phyloP scores from a whole-genome alignment of 768 basidiomycete species.

The Asterophora parasitica region DNA sequence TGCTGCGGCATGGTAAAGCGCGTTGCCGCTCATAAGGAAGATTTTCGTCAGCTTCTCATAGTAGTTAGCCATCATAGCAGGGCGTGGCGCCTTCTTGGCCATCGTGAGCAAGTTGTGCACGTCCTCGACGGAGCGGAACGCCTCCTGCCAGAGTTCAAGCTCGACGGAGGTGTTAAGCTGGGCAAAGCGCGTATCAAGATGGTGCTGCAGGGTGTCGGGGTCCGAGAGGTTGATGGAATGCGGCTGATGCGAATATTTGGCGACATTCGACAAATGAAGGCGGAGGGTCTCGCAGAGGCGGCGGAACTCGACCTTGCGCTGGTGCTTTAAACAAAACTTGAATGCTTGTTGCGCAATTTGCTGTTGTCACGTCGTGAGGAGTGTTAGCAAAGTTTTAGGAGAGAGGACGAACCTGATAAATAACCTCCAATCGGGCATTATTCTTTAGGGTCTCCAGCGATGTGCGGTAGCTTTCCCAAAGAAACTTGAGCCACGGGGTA shows the following conservation, averaged over 20 bases:
- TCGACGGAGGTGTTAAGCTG: constrained; percentile 96
- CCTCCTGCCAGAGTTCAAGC: constrained; percentile 98
- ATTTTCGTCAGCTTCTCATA: constrained; percentile 97
- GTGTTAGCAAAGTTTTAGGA: background rate
- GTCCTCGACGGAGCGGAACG: constrained; percentile 97
- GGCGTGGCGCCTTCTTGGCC: constrained; percentile 89
- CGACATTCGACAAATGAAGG: constrained; percentile 89
- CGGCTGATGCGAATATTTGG: constrained; percentile 91
- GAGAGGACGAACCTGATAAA: constrained; percentile 75
- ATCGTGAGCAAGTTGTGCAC: constrained; percentile 92
- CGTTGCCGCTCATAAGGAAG: constrained; percentile 92
- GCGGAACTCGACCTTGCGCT: constrained; percentile 95
- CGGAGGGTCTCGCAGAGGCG: constrained; percentile 95
- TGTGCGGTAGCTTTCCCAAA: constrained; percentile 98
- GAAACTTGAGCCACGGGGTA: constrained; percentile 95
- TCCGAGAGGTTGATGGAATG: constrained; percentile 96
- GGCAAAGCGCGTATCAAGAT: constrained; percentile 95
- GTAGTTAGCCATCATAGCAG: constrained; percentile 97
- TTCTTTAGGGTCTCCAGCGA: constrained; percentile 95
- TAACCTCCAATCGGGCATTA: constrained; percentile 84
- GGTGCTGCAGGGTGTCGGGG: constrained; percentile 89
- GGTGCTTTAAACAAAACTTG: constrained; percentile 90
- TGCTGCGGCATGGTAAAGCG: constrained; percentile 93
- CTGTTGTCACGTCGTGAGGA: constrained; percentile 32
- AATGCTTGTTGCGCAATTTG: constrained; percentile 97